Conservation (phyloP, 192 early-diverging fungal species). For the Backusella mclennaniae region DNA sequence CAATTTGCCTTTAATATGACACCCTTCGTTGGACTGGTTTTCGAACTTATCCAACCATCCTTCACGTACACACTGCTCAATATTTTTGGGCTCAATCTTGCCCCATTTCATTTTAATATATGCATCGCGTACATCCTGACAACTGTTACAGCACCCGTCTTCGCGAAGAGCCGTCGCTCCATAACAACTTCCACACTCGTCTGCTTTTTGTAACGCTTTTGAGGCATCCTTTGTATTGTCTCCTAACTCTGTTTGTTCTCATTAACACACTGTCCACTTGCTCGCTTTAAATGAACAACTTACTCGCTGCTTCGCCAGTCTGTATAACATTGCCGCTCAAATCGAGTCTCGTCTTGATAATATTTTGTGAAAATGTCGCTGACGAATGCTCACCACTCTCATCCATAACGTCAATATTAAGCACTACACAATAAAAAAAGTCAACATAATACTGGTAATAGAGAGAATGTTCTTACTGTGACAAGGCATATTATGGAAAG, state of each 20-base stretch:
- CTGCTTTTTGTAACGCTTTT: slow-evolving; percentile 26
- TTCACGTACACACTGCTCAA: slow-evolving; percentile 92
- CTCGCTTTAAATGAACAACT: neutral
- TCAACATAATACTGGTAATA: neutral
- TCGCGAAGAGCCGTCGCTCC: slow-evolving; percentile 61
- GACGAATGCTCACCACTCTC: slow-evolving; percentile 83
- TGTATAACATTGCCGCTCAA: slow-evolving; percentile 63
- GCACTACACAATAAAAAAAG: slow-evolving; percentile 45
- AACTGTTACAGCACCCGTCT: slow-evolving; percentile 91
- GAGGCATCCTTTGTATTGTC: slow-evolving; percentile 39
- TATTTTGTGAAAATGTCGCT: slow-evolving; percentile 67
- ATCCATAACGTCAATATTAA: slow-evolving; percentile 96
- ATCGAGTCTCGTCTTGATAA: slow-evolving; percentile 82
- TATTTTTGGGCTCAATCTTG: slow-evolving; percentile 65
- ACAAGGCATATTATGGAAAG: slow-evolving; percentile 90
- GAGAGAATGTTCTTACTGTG: slow-evolving; percentile 50
- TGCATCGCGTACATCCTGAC: slow-evolving; percentile 85
- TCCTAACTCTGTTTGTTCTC: slow-evolving; percentile 47
- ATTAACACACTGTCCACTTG: neutral
- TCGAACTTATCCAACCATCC: slow-evolving; percentile 73
- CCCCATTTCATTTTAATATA: slow-evolving; percentile 85
- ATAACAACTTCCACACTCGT: slow-evolving; percentile 90
- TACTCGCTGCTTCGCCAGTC: slow-evolving; percentile 56
- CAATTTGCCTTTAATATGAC: slow-evolving; percentile 77
- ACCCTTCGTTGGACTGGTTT: slow-evolving; percentile 86